A percentile compares a stretch with the other conserved stretches of the same genome.
Conservation (phyloP, 164 flowering plant genomes). For the Vitis vinifera region ASM3070453v1 NC_081805.1:6602001-6602500, state of each 20-base stretch:
- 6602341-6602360: slow-evolving; percentile 14
- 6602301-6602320: slow-evolving; percentile 9
- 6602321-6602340: slow-evolving; percentile 22
- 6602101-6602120: no score
- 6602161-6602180: slow-evolving; percentile 44
- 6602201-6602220: slow-evolving; percentile 38
- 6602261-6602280: slow-evolving; percentile 29
- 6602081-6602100: no score
- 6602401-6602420: no score
- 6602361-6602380: slow-evolving; percentile 24
- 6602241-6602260: slow-evolving; percentile 36
- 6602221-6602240: slow-evolving; percentile 28
- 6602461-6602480: no score
- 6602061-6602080: no score
- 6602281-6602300: slow-evolving; percentile 36
- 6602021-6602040: no score
- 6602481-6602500: no score
- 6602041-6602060: no score
- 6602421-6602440: no score
- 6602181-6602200: slow-evolving; percentile 28
- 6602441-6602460: no score
- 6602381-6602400: slow-evolving; percentile 10
- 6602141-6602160: slow-evolving; percentile 13
- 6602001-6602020: no score
- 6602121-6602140: no score